Conservation (phyloP, 1,139 yeast species). For the Eremothecium cymbalariae region DNA sequence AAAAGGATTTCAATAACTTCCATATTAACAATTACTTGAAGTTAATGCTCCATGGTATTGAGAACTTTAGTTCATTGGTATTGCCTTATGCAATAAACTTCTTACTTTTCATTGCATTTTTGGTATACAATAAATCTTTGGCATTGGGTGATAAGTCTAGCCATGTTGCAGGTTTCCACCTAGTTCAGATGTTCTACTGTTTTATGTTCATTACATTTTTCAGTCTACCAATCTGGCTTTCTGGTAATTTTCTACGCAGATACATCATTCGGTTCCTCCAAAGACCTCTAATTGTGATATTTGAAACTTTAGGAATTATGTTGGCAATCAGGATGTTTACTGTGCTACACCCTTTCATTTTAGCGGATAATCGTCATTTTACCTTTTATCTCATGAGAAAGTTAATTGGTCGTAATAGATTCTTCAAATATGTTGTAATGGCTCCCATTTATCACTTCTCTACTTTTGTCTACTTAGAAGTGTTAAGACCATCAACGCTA, state of each 20-base stretch:
- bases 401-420: conserved; percentile 41
- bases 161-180: conserved; percentile 62
- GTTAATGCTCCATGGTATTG: conserved; percentile 32
- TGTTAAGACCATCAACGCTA: conserved; percentile 33
- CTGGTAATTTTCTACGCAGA: conserved; percentile 33
- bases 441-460: conserved; percentile 70
- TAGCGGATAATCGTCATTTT: conserved; percentile 92
- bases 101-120: conserved; percentile 45
- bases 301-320: conserved; percentile 38
- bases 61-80: conserved; percentile 29
- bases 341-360: conserved; percentile 75
- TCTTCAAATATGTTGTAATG: conserved; percentile 32
- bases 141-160: conserved; percentile 82
- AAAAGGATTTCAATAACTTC: conserved; percentile 33
- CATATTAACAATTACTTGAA: conserved; percentile 35
- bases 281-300: conserved; percentile 25
- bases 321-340: conserved; percentile 52
- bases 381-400: conserved; percentile 77
- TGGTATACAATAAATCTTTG: conserved; percentile 62
- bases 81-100: conserved; percentile 52
- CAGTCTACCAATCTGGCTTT: conserved; percentile 64
- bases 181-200: conserved; percentile 79
- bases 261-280: conserved; percentile 32
- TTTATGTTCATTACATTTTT: conserved; percentile 51
- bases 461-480: conserved; percentile 41